phyloP scores from a whole-genome alignment of 352 stramenopile genomes.

The Achlya hypogyna region DNA sequence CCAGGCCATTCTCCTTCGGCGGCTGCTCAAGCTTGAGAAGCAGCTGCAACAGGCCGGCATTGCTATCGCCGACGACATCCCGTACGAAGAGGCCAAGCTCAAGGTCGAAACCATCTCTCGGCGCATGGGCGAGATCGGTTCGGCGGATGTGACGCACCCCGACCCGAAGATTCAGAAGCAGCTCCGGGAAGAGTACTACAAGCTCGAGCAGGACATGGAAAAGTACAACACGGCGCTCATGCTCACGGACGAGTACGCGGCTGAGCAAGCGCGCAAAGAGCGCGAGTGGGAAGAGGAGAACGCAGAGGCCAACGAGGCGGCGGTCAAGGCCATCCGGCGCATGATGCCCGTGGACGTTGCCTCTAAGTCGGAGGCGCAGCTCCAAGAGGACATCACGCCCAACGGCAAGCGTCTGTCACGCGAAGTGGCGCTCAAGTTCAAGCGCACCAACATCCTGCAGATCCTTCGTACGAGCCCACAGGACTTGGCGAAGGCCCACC shows the following conservation, averaged over 20 bases:
- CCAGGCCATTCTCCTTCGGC: conserved; percentile 69
- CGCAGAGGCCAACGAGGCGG: conserved; percentile 73
- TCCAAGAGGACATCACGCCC: conserved; percentile 52
- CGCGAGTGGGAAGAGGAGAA: conserved; percentile 89
- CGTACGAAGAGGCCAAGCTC: conserved; percentile 85
- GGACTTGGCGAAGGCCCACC: conserved; percentile 85
- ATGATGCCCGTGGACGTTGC: conserved; percentile 91
- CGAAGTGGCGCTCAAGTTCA: conserved; percentile 85
- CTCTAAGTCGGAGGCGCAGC: conserved; percentile 58
- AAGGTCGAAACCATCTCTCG: conserved; percentile 86
- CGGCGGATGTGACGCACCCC: conserved; percentile 80
- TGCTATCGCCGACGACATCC: conserved; percentile 87
- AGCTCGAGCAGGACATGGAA: conserved; percentile 90
- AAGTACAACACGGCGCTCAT: conserved; percentile 90
- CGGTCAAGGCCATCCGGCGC: conserved; percentile 80
- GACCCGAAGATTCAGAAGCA: conserved; percentile 71
- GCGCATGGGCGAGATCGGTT: conserved; percentile 89
- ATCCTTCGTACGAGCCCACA: conserved; percentile 78
- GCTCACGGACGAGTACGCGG: conserved; percentile 88
- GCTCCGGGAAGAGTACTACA: conserved; percentile 89
- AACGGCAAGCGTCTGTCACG: conserved; percentile 73
- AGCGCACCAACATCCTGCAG: conserved; percentile 88
- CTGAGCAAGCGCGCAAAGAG: conserved; percentile 85
- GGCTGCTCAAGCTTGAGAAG: conserved; percentile 75
- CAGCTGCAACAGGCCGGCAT: conserved; percentile 78